Base-by-base conservation (phyloP, 495 filamentous ascomycete genomes). In the Aspergillus egyptiacus region DNA sequence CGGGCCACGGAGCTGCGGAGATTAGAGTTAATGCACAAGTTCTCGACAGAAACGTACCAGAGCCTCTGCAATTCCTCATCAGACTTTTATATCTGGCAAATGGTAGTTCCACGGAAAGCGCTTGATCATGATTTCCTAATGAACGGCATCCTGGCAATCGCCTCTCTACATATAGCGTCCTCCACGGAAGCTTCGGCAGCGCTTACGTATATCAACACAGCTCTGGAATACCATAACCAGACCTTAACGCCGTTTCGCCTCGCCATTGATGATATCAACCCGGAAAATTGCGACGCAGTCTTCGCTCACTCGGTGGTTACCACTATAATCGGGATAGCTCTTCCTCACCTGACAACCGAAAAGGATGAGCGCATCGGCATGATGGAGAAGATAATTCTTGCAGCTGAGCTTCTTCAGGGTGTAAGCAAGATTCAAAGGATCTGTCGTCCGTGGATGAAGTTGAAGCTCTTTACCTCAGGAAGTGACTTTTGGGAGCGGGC, bases 111-210 rank as follows among this genome's bases (percentile, higher is more conserved):
- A 3, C 67, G 68, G 9, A 58, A 73, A 33, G 79, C 72, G 2
- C 60, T 81, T 1, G 43, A 56, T 18, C 69, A 76, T 53, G 70
- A 74, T 44, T 81, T 77, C 53, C 64, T 81, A 18, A 74, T 81
- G 70, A 70, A 72, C 30, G 70, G 77, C 30, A 68, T 83, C 9
- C 62, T 83, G 25, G 72, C 75, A 10, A 48, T 80, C 14, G 74
- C 73, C 3, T 70, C 77, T 5, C 60, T 81, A 22, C 79, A 83
- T 51, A 65, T 79, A 0, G 77, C 78, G 3, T 57, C 67, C 2
- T 54, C 56, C 1, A 35, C 52, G n/a, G 50, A 72, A 56, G 44
- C 69, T 43, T 53, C 68, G 46, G 46, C 65, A 54, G 32, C 68
- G 51, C 25, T 66, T 53, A 49, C 65, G 3, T 81, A 80, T 51